A percentile compares a stretch with the other conserved stretches of the same genome.
phyloP scores from a whole-genome alignment of 2,329 filamentous ascomycete genomes.

The Colletotrichum filicis region DNA sequence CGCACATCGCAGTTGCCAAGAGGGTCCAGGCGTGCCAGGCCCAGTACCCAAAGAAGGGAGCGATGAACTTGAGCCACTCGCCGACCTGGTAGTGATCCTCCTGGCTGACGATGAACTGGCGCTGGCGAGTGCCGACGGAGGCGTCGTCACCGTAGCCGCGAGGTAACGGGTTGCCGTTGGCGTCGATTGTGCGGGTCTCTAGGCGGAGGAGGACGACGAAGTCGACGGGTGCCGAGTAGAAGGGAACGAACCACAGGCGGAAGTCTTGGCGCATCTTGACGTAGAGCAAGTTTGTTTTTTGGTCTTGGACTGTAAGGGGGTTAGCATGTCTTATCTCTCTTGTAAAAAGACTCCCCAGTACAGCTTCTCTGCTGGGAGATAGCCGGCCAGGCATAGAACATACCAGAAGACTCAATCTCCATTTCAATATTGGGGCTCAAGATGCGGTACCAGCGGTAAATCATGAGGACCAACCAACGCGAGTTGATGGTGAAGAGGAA shows the following conservation, averaged over 20 bases:
- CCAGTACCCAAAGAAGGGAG: slow-evolving; percentile 66
- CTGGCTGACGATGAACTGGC: slow-evolving; percentile 80
- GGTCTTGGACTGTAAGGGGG: slow-evolving; percentile 32
- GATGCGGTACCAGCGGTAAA: slow-evolving; percentile 89
- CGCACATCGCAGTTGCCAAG: slow-evolving; percentile 72
- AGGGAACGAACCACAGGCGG: slow-evolving; percentile 80
- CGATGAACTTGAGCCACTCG: slow-evolving; percentile 79
- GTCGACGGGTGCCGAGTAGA: slow-evolving; percentile 75
- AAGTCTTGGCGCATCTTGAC: slow-evolving; percentile 80
- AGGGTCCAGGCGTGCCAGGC: slow-evolving; percentile 71
- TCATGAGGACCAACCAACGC: slow-evolving; percentile 71
- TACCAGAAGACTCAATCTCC: slow-evolving; percentile 69
- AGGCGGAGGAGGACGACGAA: slow-evolving; percentile 77
- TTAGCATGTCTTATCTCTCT: neutral
- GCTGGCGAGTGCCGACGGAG: slow-evolving; percentile 61
- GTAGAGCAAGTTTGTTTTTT: slow-evolving; percentile 67
- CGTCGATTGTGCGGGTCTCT: slow-evolving; percentile 52
- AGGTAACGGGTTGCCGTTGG: slow-evolving; percentile 38
- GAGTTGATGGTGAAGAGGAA: slow-evolving; percentile 63
- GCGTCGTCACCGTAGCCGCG: slow-evolving; percentile 30
- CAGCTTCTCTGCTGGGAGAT: neutral
- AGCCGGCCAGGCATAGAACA: slow-evolving; percentile 31
- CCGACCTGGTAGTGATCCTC: slow-evolving; percentile 85
- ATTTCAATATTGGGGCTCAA: slow-evolving; percentile 80
- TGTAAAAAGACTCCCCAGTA: too few species aligned